These are phyloP conservation scores for Pseudozyma sp. DNA, from an alignment of 1,284 basidiomycete genomes.

Conservation along the genomic window DNA sequence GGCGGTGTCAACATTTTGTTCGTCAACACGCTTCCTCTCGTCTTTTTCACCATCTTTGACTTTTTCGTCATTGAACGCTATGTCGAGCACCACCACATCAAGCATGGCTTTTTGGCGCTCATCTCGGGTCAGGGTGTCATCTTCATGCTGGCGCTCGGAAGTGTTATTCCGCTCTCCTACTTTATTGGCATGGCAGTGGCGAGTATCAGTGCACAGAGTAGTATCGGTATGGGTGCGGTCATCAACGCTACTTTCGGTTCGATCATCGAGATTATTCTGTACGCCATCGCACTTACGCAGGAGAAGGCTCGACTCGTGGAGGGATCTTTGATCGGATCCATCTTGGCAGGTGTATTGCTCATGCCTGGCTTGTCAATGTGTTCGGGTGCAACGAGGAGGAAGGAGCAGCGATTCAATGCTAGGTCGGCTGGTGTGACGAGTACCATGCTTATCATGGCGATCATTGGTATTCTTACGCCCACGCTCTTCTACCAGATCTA, in stretches of 20 bases:
- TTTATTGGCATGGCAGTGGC: slow-evolving; percentile 99
- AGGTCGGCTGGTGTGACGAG: slow-evolving; percentile 98
- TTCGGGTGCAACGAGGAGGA: slow-evolving; percentile 87
- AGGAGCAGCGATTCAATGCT: slow-evolving; percentile 98
- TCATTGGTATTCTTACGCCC: slow-evolving; percentile 94
- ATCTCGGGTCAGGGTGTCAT: slow-evolving; percentile 83
- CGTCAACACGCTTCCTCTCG: slow-evolving; percentile 91
- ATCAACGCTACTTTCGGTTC: slow-evolving; percentile 99
- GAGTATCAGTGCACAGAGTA: slow-evolving; percentile 95
- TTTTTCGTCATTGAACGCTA: slow-evolving; percentile 83
- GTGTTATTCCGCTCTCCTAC: slow-evolving; percentile 96
- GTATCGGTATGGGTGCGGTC: slow-evolving; percentile 99
- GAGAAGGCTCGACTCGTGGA: slow-evolving; percentile 94
- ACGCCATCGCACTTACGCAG: slow-evolving; percentile 86
- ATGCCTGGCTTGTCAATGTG: slow-evolving; percentile 99
- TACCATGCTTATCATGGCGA: slow-evolving; percentile 99
- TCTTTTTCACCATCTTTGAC: slow-evolving; percentile 95
- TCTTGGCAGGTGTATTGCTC: slow-evolving; percentile 92
- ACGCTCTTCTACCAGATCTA: slow-evolving; percentile 99
- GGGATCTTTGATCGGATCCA: slow-evolving; percentile 91
- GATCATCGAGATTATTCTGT: slow-evolving; percentile 96
- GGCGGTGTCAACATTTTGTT: slow-evolving; percentile 99
- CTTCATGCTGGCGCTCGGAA: slow-evolving; percentile 86
- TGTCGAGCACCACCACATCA: slow-evolving; percentile 75
- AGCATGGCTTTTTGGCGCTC: slow-evolving; percentile 75